Percentiles rank a stretch among this genome's conserved stretches.
These are phyloP conservation scores for Aspergillus alliaceus DNA, from an alignment of 2,329 filamentous ascomycete species.

Conservation along the genomic window DNA sequence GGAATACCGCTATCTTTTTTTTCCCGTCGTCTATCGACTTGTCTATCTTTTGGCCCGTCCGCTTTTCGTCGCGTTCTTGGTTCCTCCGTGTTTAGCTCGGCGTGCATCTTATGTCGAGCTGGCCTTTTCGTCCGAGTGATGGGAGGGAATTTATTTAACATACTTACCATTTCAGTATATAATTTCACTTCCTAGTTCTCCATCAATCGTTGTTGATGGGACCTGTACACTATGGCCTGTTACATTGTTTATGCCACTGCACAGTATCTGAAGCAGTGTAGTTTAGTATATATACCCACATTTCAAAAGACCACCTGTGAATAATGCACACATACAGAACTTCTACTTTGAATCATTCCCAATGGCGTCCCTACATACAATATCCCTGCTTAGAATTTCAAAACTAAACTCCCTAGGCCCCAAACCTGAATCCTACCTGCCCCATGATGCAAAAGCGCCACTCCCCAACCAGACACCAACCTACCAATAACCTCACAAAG, in stretches of 20 bases:
- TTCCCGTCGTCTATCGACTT: neutral
- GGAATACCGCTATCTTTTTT: neutral
- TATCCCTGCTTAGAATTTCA: no score
- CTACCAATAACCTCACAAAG: no score
- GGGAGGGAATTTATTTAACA: neutral
- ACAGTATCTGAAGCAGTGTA: neutral
- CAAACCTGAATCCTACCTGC: no score
- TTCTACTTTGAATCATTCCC: neutral
- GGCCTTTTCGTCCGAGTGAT: neutral
- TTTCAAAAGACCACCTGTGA: neutral
- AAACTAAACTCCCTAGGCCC: no score
- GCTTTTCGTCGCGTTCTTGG: neutral
- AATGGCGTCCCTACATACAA: neutral
- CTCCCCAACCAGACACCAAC: no score
- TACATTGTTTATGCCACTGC: neutral
- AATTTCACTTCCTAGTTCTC: neutral
- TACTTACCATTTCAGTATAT: neutral
- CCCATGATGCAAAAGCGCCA: no score
- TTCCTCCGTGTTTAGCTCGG: neutral
- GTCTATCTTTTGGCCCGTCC: neutral
- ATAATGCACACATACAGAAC: neutral
- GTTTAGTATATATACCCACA: slow-evolving; percentile 1
- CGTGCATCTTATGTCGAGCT: neutral
- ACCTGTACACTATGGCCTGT: neutral
- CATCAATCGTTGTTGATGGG: neutral